Percentiles rank a stretch among this genome's conserved stretches.
phyloP scores from a whole-genome alignment of 2,329 filamentous ascomycete species.

The Talaromyces sp. region DNA sequence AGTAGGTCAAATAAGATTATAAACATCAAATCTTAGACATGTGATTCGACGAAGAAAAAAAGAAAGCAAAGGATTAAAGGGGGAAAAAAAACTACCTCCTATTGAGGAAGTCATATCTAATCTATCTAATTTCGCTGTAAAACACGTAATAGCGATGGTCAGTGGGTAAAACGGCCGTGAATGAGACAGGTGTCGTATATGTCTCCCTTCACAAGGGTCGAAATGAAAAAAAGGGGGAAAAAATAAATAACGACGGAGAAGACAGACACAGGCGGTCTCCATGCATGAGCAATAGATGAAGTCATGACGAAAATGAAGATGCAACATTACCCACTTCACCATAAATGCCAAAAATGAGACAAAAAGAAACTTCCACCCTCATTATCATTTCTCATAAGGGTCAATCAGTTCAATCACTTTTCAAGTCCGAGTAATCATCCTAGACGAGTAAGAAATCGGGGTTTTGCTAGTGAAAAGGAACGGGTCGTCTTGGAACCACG shows the following conservation, averaged over 20 bases:
- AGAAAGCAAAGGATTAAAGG: neutral
- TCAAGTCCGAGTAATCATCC: neutral
- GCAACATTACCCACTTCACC: conserved; percentile 8
- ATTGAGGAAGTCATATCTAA: neutral
- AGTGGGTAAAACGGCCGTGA: neutral
- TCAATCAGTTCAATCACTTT: neutral
- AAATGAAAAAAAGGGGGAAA: neutral
- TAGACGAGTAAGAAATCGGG: neutral
- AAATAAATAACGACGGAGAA: neutral
- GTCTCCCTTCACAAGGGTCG: neutral
- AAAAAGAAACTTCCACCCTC: neutral
- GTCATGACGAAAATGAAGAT: conserved; percentile 5
- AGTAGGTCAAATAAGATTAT: neutral
- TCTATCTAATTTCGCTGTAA: neutral
- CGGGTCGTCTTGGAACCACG: neutral
- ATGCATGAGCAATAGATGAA: conserved; percentile 1
- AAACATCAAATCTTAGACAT: neutral
- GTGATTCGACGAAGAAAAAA: neutral
- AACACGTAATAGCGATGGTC: neutral
- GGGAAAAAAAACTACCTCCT: neutral
- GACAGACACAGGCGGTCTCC: neutral
- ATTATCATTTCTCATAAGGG: neutral
- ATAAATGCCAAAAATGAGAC: conserved; percentile 9
- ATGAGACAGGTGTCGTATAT: neutral
- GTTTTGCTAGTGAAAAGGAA: neutral